These are phyloP conservation scores for Hanseniaspora jakobsenii DNA, from an alignment of 805 yeast species.

Conservation along the genomic window DNA sequence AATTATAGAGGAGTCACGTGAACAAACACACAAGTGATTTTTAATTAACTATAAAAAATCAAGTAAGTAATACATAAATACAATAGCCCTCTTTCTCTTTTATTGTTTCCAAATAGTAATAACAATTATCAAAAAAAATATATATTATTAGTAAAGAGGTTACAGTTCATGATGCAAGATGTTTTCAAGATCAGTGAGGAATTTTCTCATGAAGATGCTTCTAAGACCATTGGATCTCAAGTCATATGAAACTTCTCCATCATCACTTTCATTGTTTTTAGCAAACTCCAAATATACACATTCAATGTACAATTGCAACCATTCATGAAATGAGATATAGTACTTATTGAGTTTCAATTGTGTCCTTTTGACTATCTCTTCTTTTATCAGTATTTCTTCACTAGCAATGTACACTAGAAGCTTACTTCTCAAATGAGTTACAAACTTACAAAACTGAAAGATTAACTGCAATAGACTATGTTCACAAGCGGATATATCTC, in stretches of 20 bases:
- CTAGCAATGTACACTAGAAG: constrained; percentile 32
- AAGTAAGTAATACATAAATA: too few species aligned
- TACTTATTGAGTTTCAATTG: constrained; percentile 20
- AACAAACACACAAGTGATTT: too few species aligned
- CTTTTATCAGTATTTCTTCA: too few species aligned
- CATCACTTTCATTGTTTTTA: constrained; percentile 47
- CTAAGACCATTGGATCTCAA: constrained; percentile 1
- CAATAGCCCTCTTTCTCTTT: too few species aligned
- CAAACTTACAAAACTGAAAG: constrained; percentile 26
- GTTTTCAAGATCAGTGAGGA: constrained; percentile 11
- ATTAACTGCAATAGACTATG: constrained; percentile 25
- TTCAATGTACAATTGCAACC: constrained; percentile 47
- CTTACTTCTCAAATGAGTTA: constrained; percentile 30
- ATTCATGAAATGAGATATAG: constrained; percentile 33
- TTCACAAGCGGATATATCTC: constrained; percentile 23
- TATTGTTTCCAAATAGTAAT: too few species aligned
- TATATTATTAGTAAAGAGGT: too few species aligned
- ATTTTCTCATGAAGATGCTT: constrained; percentile 5
- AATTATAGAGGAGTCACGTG: too few species aligned
- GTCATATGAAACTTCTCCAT: constrained; percentile 20
- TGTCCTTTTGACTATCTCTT: not conserved
- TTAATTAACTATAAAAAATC: too few species aligned
- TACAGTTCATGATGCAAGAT: too few species aligned
- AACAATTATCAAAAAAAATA: too few species aligned
- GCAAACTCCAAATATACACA: constrained; percentile 50